These are phyloP conservation scores for Corchorus olitorius DNA, from an alignment of 345 rosid genomes.

Conservation along the genomic window DNA sequence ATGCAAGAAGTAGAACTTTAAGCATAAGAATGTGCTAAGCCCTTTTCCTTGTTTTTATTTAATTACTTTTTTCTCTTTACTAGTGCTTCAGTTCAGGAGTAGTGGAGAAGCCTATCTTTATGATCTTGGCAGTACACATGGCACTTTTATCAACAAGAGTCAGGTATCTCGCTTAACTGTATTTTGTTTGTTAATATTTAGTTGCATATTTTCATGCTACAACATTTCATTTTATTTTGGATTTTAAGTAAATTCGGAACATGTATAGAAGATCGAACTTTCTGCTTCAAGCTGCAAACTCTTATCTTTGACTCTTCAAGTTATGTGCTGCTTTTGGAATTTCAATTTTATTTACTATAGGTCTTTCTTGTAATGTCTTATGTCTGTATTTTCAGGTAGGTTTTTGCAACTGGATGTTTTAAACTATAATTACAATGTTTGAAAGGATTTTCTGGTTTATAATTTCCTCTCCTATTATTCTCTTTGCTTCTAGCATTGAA, in stretches of 20 bases:
- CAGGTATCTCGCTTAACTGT: slow-evolving; percentile 48
- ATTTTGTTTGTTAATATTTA: background rate
- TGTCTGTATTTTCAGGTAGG: background rate
- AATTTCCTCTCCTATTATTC: background rate
- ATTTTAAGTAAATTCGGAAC: background rate
- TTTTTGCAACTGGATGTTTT: background rate
- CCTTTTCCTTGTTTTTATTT: background rate
- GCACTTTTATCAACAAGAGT: slow-evolving; percentile 71
- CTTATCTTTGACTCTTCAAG: background rate
- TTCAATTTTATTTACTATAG: background rate
- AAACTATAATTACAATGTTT: background rate
- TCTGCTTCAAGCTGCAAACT: background rate
- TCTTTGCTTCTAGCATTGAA: background rate
- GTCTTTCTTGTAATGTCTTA: background rate
- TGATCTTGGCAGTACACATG: slow-evolving; percentile 89
- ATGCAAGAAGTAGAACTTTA: background rate
- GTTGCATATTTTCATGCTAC: background rate
- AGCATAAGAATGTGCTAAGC: background rate
- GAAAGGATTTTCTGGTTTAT: background rate
- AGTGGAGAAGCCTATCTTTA: slow-evolving; percentile 79
- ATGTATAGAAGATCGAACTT: background rate
- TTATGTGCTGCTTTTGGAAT: background rate
- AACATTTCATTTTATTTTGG: background rate
- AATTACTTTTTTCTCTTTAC: slow-evolving; percentile 22
- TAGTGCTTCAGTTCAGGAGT: slow-evolving; percentile 88